Evolutionary conservation across 306 rosid genomes (phyloP), one percentile per base, ranked within the genome.

Genomic region (Vachellia pachyceras): DNA sequence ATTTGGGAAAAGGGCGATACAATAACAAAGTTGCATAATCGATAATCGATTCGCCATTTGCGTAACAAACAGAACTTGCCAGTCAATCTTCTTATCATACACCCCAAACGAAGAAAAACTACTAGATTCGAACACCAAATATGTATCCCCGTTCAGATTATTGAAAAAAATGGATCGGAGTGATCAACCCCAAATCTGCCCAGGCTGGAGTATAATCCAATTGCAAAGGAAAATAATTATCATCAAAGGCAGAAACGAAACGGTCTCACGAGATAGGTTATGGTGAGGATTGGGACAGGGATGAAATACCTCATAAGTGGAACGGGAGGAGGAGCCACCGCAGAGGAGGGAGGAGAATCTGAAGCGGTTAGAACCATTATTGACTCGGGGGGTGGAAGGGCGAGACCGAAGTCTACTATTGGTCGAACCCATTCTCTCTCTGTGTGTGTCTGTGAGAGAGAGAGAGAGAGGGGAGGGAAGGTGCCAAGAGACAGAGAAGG

Each of bases 371-470:
- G 82, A 71, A 82, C 85, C 45, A n/a, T n/a, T n/a, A 79, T 81
- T 86, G 88, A 84, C 86, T 85, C 91, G 87, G 54, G 88, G 54
- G 82, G 84, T 75, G 77, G 87, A 81, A 78, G 90, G 83, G 77
- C 91, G 94, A 83, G 93, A 87, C 29, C 87, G 89, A 73, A 82
- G 85, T 82, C 94, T 83, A 86, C 97, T 91, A 54, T 76, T 82
- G 69, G 88, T 36, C 9, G 92, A 87, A 91, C 98, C 98, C 98
- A 94, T 94, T n/a, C n/a, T n/a, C n/a, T n/a, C n/a, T n/a, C n/a
- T n/a, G n/a, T n/a, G n/a, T n/a, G n/a, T n/a, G n/a, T n/a, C n/a
- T 77, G 40, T 13, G 60, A 64, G n/a, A 40, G 72, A 45, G 55
- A 69, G 66, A 52, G 64, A 65, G 39, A 35, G 73, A 12, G 57